Evolutionary conservation across 2,329 filamentous ascomycete genomes (phyloP), one percentile per base, ranked within the genome.

Genomic region (Xylariaceae sp.): DNA sequence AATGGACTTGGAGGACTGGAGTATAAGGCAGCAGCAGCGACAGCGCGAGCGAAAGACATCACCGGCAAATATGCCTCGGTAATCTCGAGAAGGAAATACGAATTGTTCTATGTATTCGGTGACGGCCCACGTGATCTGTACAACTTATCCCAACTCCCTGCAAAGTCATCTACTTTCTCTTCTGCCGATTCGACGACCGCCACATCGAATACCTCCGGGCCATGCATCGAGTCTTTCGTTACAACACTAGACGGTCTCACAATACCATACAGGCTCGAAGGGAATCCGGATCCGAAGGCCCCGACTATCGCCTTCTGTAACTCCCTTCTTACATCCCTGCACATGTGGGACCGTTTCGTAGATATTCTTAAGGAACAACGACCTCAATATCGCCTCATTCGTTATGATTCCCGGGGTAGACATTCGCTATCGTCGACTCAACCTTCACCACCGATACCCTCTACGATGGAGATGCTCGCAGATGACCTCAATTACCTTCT

Each of bases 271-370:
- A 77, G 82, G 12, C 75, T 95, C 2, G 86, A 93, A 64, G 89
- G 89, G 44, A 85, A 79, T 52, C 58, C 78, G 0, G 74, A 82
- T 23, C 79, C 82, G 0, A 61, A 76, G 17, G 86, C 88, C 0
- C 88, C 88, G 0, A 77, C 85, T 0, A 73, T 95, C 10, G 82
- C 88, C 17, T 85, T 91, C 55, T 77, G 76, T 66, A 94, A 94
- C 71, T 91, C 85, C 1, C 83, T 95, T 40, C 77, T 95, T 6
- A 88, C 87, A 2, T 82, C 84, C 38, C 76, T 85, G 53, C 74
- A 79, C 62, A 93, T 95, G 77, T 95, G 89, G 89, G 85, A 93
- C 56, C 73, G 74, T 2, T 80, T 94, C 48, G 69, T 93, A 1
- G 67, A 71, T 1, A 68, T 79, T n/a, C 75, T 93, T 54, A 75